A percentile compares a stretch with the other conserved stretches of the same genome.
Conservation (phyloP, 106 monocot genomes). For the Apostasia shenzhenica region DNA sequence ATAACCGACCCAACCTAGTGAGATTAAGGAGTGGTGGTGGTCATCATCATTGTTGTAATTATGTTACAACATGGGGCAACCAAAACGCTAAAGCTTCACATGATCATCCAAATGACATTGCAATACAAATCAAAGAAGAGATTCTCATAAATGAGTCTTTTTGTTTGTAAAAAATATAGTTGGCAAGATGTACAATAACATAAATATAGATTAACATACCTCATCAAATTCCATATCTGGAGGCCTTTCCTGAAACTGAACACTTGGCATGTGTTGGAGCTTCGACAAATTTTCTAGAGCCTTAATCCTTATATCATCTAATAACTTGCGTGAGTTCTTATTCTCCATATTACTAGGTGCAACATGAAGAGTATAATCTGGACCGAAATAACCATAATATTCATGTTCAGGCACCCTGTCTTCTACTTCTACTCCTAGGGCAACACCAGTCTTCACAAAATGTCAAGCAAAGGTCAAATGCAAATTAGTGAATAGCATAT, state of each 20-base stretch:
- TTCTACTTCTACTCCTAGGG: constrained; percentile 13
- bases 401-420: constrained; percentile 25
- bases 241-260: constrained; percentile 35
- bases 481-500: neutral
- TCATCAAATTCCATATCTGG: constrained; percentile 23
- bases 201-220: constrained; percentile 5
- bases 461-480: neutral
- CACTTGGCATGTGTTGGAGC: constrained; percentile 27
- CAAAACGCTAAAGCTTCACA: neutral
- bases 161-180: neutral
- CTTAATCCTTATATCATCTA: constrained; percentile 21
- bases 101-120: neutral
- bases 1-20: too few species aligned
- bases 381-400: constrained; percentile 32
- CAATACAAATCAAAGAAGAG: neutral
- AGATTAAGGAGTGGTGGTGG: too few species aligned
- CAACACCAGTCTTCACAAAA: constrained; percentile 24
- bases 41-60: too few species aligned
- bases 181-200: neutral
- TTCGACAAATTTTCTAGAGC: constrained; percentile 24
- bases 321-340: constrained; percentile 20
- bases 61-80: too few species aligned
- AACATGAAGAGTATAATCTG: constrained; percentile 21
- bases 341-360: constrained; percentile 40
- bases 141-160: neutral